These are phyloP conservation scores for Corrigiola litoralis DNA, from an alignment of 179 eudicot species.

Conservation along the genomic window DNA sequence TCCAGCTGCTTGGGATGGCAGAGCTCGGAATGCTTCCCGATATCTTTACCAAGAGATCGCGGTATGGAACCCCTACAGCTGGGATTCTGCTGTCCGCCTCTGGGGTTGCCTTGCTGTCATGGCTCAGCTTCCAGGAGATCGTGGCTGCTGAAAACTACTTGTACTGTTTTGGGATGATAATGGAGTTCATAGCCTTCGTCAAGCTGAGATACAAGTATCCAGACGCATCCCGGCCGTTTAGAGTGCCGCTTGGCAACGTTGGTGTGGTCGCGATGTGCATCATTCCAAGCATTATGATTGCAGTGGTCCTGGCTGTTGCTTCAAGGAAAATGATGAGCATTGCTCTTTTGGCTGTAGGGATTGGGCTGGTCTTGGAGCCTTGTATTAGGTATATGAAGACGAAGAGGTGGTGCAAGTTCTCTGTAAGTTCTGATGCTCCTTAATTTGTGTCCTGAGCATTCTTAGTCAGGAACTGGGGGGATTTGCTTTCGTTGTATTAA, in stretches of 20 bases:
- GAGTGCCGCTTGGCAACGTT: slow-evolving; percentile 28
- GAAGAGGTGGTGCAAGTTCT: slow-evolving; percentile 27
- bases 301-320: slow-evolving; percentile 32
- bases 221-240: slow-evolving; percentile 27
- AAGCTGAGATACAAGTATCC: slow-evolving; percentile 28
- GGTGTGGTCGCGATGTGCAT: slow-evolving; percentile 33
- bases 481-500: no score
- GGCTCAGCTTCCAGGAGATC: slow-evolving; percentile 36
- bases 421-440: slow-evolving; percentile 27
- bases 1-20: slow-evolving; percentile 42
- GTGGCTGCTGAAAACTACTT: slow-evolving; percentile 38
- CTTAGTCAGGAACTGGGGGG: no score
- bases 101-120: slow-evolving; percentile 31
- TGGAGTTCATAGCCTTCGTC: slow-evolving; percentile 36
- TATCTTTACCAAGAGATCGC: slow-evolving; percentile 28
- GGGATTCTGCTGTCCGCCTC: slow-evolving; percentile 35
- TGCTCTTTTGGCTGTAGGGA: slow-evolving; percentile 24
- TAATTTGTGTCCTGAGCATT: no score
- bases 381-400: slow-evolving; percentile 22
- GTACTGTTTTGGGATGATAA: slow-evolving; percentile 39
- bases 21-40: slow-evolving; percentile 39
- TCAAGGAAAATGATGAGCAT: slow-evolving; percentile 30
- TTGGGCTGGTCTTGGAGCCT: slow-evolving; percentile 35
- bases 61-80: slow-evolving; percentile 31
- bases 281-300: slow-evolving; percentile 34